Percentiles rank a stretch among this genome's conserved stretches.
Conservation (phyloP, 768 basidiomycete genomes). For the Pleurotus platypus region DNA sequence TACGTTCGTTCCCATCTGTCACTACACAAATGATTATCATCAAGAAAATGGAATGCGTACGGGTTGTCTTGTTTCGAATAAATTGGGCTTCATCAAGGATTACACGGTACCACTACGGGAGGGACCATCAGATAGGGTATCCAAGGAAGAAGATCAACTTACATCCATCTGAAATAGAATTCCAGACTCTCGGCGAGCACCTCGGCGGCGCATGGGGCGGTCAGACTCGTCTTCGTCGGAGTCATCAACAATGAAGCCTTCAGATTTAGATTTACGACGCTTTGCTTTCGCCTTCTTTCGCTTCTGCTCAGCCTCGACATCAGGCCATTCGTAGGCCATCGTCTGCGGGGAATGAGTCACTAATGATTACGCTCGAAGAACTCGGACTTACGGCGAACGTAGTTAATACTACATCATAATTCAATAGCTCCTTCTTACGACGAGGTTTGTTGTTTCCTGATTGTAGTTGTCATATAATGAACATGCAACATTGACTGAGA, state of each 20-base stretch:
- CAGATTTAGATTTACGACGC: constrained; percentile 19
- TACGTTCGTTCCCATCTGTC: constrained; percentile 8
- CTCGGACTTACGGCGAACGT: constrained; percentile 6
- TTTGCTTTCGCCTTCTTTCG: constrained; percentile 37
- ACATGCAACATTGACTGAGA: too few relatives aligned
- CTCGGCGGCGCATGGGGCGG: neutral
- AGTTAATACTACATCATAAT: constrained; percentile 42
- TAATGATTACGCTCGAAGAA: neutral
- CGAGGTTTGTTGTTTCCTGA: constrained; percentile 44
- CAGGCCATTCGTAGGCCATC: constrained; percentile 56
- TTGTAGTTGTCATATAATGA: constrained; percentile 8
- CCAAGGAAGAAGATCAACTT: constrained; percentile 3
- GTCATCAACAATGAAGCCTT: constrained; percentile 32
- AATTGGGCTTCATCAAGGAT: constrained; percentile 57
- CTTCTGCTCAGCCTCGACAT: constrained; percentile 43
- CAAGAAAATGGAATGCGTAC: constrained; percentile 24
- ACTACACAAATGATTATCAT: neutral
- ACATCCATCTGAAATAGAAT: constrained; percentile 50
- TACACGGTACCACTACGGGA: constrained; percentile 44
- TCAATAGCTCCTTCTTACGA: constrained; percentile 42
- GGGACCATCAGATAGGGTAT: neutral
- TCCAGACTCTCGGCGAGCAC: constrained; percentile 27
- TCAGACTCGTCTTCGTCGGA: constrained; percentile 26
- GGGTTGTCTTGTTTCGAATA: constrained; percentile 46
- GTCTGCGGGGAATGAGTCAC: constrained; percentile 31